phyloP scores from a whole-genome alignment of 805 yeast genomes.

The Pichia kluyveri region DNA sequence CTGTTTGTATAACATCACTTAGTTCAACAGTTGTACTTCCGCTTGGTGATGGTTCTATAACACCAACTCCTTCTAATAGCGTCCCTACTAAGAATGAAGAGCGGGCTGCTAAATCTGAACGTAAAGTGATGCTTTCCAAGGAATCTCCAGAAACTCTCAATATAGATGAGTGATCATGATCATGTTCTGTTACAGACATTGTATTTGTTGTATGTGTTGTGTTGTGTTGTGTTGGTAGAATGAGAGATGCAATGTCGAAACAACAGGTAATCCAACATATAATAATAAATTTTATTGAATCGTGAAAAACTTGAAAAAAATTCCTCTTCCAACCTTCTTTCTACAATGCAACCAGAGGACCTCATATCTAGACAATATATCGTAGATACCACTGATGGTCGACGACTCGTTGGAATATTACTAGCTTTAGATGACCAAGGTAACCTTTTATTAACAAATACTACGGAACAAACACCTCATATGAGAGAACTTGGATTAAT shows the following conservation, averaged over 20 bases:
- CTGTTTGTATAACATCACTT: not conserved
- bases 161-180: conserved; percentile 17
- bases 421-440: conserved; percentile 37
- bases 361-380: conserved; percentile 25
- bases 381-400: conserved; percentile 22
- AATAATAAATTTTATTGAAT: too few relatives aligned
- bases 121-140: conserved; percentile 22
- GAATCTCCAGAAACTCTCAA: conserved; percentile 17
- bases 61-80: conserved; percentile 15
- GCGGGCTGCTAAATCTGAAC: conserved; percentile 27
- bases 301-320: too few relatives aligned
- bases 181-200: not conserved
- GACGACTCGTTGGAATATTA: conserved; percentile 29
- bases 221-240: too few relatives aligned
- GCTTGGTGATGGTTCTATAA: conserved; percentile 2
- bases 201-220: not conserved
- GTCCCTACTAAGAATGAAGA: conserved; percentile 26
- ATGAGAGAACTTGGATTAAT: conserved; percentile 41
- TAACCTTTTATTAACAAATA: conserved; percentile 33
- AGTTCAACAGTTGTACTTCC: not conserved
- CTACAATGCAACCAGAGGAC: conserved; percentile 17
- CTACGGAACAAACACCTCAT: conserved; percentile 19
- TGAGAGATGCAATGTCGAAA: too few relatives aligned
- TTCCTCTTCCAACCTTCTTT: conserved; percentile 10
- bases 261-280: too few relatives aligned